phyloP scores from a whole-genome alignment of 2,329 filamentous ascomycete species.

The Aspergillus caelatus region DNA sequence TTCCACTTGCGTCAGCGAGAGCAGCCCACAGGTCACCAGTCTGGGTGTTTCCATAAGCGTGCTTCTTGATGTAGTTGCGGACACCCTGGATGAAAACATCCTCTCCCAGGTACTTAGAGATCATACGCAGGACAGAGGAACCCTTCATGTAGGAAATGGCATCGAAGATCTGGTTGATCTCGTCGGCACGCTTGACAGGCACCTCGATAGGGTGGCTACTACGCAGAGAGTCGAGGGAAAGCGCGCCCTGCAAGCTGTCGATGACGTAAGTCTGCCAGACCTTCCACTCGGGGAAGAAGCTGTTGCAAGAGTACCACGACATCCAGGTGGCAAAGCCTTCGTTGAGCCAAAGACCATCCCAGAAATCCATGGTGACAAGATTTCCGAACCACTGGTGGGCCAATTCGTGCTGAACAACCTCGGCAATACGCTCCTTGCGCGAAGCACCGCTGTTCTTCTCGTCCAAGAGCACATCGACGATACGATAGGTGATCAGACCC shows the following conservation, averaged over 20 bases:
- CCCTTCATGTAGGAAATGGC: slow-evolving; percentile 97
- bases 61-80: slow-evolving; percentile 87
- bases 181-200: slow-evolving; percentile 89
- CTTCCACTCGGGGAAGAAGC: slow-evolving; percentile 97
- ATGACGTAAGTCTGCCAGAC: slow-evolving; percentile 96
- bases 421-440: slow-evolving; percentile 88
- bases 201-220: slow-evolving; percentile 98
- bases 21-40: slow-evolving; percentile 90
- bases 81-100: slow-evolving; percentile 92
- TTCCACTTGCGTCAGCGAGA: slow-evolving; percentile 83
- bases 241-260: slow-evolving; percentile 84
- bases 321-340: slow-evolving; percentile 91
- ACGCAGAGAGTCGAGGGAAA: slow-evolving; percentile 84
- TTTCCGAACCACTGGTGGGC: slow-evolving; percentile 99
- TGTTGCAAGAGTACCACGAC: slow-evolving; percentile 92
- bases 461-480: slow-evolving; percentile 87
- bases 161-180: slow-evolving; percentile 98
- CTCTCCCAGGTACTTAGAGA: slow-evolving; percentile 92
- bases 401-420: slow-evolving; percentile 94
- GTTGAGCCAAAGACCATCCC: slow-evolving; percentile 96
- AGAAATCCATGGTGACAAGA: slow-evolving; percentile 97
- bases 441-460: slow-evolving; percentile 88
- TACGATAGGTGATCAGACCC: slow-evolving; percentile 92
- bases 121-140: slow-evolving; percentile 94
- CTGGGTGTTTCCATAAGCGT: slow-evolving; percentile 93